These are phyloP conservation scores for Russula dissimulans DNA, from an alignment of 768 basidiomycete species.

Conservation along the genomic window DNA sequence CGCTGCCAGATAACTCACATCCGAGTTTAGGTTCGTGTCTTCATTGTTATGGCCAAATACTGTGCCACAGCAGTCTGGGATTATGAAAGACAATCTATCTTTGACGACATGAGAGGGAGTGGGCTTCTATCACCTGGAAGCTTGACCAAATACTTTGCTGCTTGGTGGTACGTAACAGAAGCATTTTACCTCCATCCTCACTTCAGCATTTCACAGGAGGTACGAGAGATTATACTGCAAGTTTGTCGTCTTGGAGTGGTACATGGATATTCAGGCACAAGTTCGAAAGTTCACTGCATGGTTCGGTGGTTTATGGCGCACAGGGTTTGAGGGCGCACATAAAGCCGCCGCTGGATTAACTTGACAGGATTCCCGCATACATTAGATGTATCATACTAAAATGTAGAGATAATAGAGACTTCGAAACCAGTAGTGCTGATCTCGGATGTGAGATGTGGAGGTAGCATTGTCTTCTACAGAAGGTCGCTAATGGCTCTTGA, in stretches of 20 bases:
- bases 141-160: constrained; percentile 40
- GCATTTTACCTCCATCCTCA: neutral
- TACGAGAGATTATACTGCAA: constrained; percentile 46
- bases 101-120: constrained; percentile 35
- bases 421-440: neutral
- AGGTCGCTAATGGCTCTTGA: constrained; percentile 4
- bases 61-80: constrained; percentile 75
- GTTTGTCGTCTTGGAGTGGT: constrained; percentile 45
- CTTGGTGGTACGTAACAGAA: constrained; percentile 55
- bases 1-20: neutral
- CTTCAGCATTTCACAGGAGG: constrained; percentile 34
- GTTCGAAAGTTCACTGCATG: constrained; percentile 49
- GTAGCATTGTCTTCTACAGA: neutral
- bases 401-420: constrained; percentile 8
- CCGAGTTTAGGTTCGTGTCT: constrained; percentile 61
- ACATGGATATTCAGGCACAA: constrained; percentile 56
- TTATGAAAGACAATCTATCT: constrained; percentile 40
- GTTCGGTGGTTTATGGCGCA: constrained; percentile 50
- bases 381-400: constrained; percentile 17
- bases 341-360: constrained; percentile 64
- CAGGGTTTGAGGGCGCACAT: constrained; percentile 57
- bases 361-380: constrained; percentile 13
- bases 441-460: neutral
- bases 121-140: constrained; percentile 44
- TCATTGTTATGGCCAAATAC: constrained; percentile 84